phyloP scores from a whole-genome alignment of 192 early-diverging fungal genomes.

The Coemansia erecta region DNA sequence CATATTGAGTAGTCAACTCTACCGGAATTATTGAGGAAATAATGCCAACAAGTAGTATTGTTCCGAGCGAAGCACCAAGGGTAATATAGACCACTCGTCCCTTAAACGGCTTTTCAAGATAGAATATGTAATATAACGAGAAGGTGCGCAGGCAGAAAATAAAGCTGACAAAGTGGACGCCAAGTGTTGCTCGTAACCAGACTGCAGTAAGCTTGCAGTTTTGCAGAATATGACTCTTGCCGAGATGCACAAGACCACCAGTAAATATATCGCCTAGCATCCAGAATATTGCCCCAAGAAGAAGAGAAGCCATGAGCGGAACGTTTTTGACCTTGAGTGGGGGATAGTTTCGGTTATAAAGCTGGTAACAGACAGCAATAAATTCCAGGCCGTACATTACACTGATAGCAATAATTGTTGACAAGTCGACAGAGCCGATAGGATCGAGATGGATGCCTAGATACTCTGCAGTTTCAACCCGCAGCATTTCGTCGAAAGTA shows the following conservation, averaged over 20 bases:
- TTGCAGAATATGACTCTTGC: constrained; percentile 1
- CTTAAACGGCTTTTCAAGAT: constrained; percentile 14
- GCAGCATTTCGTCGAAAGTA: constrained; percentile 7
- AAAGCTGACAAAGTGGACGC: constrained; percentile 6
- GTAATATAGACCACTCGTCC: constrained; percentile 6
- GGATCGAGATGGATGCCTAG: constrained; percentile 14
- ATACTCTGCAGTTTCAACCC: constrained; percentile 6
- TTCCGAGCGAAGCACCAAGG: background rate
- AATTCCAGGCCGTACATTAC: constrained; percentile 6
- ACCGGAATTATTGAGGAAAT: constrained; percentile 11
- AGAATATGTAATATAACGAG: constrained; percentile 13
- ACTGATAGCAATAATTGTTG: constrained; percentile 11
- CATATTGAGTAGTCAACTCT: constrained; percentile 12
- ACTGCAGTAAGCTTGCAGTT: constrained; percentile 13
- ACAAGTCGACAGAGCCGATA: constrained; percentile 17
- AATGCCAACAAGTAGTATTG: constrained; percentile 5
- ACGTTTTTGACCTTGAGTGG: constrained; percentile 22
- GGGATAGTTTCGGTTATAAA: constrained; percentile 14
- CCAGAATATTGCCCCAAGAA: constrained; percentile 4
- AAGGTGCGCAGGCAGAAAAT: constrained; percentile 14
- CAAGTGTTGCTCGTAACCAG: constrained; percentile 12
- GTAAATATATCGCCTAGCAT: constrained; percentile 19
- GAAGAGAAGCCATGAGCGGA: constrained; percentile 6
- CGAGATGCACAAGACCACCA: constrained; percentile 15
- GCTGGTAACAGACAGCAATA: constrained; percentile 14